Evolutionary conservation across 768 basidiomycete genomes (phyloP).

Genomic region (Hydnomerulius pinastri): DNA sequence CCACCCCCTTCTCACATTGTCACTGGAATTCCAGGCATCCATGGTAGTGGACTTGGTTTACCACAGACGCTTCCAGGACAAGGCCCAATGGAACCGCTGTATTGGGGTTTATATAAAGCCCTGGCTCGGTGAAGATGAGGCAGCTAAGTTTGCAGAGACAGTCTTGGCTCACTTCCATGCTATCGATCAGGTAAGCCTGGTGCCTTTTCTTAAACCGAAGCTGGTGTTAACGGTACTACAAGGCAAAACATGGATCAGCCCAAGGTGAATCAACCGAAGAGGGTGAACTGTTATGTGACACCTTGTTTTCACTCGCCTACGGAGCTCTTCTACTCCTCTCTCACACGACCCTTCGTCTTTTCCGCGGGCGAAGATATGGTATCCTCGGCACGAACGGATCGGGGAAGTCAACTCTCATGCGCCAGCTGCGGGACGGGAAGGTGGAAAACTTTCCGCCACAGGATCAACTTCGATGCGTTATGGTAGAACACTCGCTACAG

Average conservation of each 20-base stretch:
- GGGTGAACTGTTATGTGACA: conserved; percentile 88
- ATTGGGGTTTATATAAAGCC: conserved; percentile 69
- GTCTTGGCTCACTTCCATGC: conserved; percentile 74
- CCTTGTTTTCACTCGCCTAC: conserved; percentile 93
- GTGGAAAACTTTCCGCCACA: conserved; percentile 95
- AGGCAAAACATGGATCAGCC: conserved; percentile 60
- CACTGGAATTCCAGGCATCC: conserved; percentile 71
- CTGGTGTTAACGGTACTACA: conserved; percentile 11
- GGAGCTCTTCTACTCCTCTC: conserved; percentile 93
- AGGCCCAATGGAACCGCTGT: conserved; percentile 64
- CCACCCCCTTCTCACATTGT: conserved; percentile 57
- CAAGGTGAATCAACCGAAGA: conserved; percentile 55
- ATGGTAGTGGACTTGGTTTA: conserved; percentile 79
- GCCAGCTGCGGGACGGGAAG: conserved; percentile 92
- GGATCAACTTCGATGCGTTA: conserved; percentile 82
- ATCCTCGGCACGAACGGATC: conserved; percentile 96
- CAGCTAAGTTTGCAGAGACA: conserved; percentile 55
- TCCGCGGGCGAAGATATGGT: conserved; percentile 92
- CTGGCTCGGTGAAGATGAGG: conserved; percentile 63
- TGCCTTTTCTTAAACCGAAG: conserved; percentile 1
- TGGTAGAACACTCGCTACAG: conserved; percentile 97
- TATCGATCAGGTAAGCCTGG: conserved; percentile 61
- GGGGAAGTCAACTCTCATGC: conserved; percentile 95
- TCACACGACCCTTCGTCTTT: conserved; percentile 86
- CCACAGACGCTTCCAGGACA: conserved; percentile 55